Base-by-base conservation (phyloP, 1,139 yeast species). In the Lodderomyces elongisporus region DNA sequence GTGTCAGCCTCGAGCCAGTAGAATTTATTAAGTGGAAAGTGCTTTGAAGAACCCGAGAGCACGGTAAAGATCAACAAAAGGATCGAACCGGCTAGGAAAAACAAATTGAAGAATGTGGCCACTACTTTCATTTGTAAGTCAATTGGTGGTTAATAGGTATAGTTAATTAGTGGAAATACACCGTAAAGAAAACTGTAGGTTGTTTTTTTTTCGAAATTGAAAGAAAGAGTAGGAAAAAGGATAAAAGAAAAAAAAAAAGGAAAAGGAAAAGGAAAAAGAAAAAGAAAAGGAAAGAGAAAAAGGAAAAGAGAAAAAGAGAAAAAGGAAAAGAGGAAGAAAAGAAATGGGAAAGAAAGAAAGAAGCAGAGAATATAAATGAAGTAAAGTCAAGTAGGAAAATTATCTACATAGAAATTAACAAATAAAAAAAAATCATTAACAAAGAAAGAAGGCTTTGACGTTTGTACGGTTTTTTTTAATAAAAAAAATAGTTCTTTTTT, bases 1-100 rank as follows among this genome's bases (percentile, higher is more conserved):
- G 91, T 82, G 52, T 81, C 80, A 33, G 81, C 91, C 53, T 73
- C 64, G 30, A 83, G 52, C 88, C 88, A 80, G 60, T 78, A 83
- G 47, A 82, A 80, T 33, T 60, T 61, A 57, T 79, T 64, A 49
- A 83, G 69, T 25, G 91, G 89, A 62, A 60, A 70, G 42, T 66
- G 62, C 45, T 69, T 56, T 31, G 79, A 65, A 5, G 85, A 66
- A 34, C 93, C 93, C 2, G 87, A 77, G 44, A 83, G 68, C 27
- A 81, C 69, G 32, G 77, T 68, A 43, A 83, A 72, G 24, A 82
- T 56, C 40, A 82, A 63, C 44, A 82, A 60, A 43, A 83, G 59
- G 27, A 76, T 63, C 28, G 84, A 54, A 27, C 82, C 74, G 13
- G 72, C 70, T 43, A 68, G 62, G 41, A 68, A 60, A 45, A 68